Percentiles rank a stretch among this genome's conserved stretches.
These are phyloP conservation scores for Paecilomyces variotii DNA, from an alignment of 2,329 filamentous ascomycete genomes.

Conservation along the genomic window DNA sequence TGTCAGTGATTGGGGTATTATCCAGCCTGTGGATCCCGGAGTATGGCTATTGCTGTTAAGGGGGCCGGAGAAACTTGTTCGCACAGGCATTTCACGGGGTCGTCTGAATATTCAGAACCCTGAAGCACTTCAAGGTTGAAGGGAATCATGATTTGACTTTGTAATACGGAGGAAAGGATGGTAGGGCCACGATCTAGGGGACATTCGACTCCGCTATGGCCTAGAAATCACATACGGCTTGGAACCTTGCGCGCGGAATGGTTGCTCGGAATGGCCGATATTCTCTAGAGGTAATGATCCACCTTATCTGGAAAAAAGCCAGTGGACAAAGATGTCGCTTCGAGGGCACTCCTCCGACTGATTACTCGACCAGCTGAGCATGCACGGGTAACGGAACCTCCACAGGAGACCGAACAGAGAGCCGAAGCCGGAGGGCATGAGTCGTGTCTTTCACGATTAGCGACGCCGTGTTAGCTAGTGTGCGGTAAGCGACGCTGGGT, in stretches of 20 bases:
- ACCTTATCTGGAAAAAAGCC: neutral
- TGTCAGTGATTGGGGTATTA: neutral
- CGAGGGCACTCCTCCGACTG: neutral
- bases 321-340: neutral
- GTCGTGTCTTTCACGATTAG: neutral
- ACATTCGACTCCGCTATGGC: neutral
- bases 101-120: neutral
- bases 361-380: neutral
- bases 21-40: neutral
- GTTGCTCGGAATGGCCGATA: neutral
- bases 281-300: neutral
- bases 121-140: neutral
- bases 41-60: neutral
- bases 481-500: neutral
- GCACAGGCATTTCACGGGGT: neutral
- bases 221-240: neutral
- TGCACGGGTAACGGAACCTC: neutral
- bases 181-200: neutral
- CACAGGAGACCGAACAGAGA: neutral
- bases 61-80: neutral
- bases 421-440: neutral
- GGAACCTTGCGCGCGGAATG: neutral
- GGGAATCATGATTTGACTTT: neutral
- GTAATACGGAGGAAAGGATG: neutral
- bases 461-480: neutral